Evolutionary conservation across 2,329 filamentous ascomycete genomes (phyloP).

Genomic region (Fusarium oligoseptatum): DNA sequence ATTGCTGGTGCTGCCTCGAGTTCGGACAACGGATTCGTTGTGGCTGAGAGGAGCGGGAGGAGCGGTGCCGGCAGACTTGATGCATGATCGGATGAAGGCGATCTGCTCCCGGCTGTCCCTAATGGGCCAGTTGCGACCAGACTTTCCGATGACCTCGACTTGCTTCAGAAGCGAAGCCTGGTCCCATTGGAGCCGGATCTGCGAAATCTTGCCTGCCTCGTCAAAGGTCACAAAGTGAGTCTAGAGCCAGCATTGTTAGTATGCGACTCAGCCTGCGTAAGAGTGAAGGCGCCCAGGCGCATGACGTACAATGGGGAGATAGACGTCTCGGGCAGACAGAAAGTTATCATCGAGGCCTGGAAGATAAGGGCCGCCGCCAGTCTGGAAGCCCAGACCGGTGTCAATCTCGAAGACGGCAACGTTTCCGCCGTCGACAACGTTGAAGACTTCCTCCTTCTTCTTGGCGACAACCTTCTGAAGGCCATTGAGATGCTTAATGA

Average conservation of each 20-base stretch:
- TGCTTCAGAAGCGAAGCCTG: constrained; percentile 93
- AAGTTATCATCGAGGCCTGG: constrained; percentile 96
- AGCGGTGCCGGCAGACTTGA: constrained; percentile 61
- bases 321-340: constrained; percentile 83
- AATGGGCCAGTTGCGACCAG: constrained; percentile 95
- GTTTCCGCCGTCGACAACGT: constrained; percentile 77
- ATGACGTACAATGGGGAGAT: constrained; percentile 81
- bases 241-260: constrained; percentile 59
- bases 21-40: constrained; percentile 57
- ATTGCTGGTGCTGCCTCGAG: constrained; percentile 67
- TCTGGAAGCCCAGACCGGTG: constrained; percentile 84
- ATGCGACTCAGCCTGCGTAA: not conserved
- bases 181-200: constrained; percentile 95
- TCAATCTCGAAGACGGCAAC: constrained; percentile 86
- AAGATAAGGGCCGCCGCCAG: constrained; percentile 86
- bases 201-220: constrained; percentile 79
- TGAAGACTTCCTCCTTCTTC: constrained; percentile 83
- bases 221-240: constrained; percentile 92
- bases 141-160: constrained; percentile 91
- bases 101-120: constrained; percentile 87
- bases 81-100: constrained; percentile 76
- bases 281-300: not conserved
- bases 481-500: constrained; percentile 84
- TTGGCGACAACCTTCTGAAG: constrained; percentile 83
- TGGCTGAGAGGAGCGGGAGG: constrained; percentile 51